Evolutionary conservation across 2,329 filamentous ascomycete species (phyloP).

Genomic region (Huntiella abstrusa): DNA sequence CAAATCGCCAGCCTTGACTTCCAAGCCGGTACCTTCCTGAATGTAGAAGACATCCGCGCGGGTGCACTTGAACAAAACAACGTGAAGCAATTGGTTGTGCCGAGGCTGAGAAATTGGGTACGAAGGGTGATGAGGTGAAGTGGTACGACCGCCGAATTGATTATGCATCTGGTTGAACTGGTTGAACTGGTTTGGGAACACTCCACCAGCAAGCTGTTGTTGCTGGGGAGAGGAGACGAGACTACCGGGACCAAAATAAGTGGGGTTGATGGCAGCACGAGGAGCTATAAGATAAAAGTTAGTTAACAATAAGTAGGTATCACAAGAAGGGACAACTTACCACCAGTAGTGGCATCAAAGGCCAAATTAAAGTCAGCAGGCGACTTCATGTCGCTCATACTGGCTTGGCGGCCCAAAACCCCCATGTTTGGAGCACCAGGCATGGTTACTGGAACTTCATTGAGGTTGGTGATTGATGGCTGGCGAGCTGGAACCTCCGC

Average conservation of each 20-base stretch:
- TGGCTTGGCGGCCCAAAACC: background rate
- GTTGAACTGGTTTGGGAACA: constrained; percentile 17
- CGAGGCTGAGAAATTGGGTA: constrained; percentile 42
- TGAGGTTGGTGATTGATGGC: constrained; percentile 40
- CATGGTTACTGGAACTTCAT: constrained; percentile 4
- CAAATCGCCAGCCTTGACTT: constrained; percentile 76
- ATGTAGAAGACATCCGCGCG: constrained; percentile 94
- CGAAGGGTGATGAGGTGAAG: constrained; percentile 42
- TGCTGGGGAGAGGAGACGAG: constrained; percentile 8
- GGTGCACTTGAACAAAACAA: constrained; percentile 93
- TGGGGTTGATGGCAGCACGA: background rate
- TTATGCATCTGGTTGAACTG: constrained; percentile 6
- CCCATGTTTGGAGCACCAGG: background rate
- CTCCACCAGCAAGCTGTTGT: constrained; percentile 5
- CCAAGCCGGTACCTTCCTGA: constrained; percentile 82
- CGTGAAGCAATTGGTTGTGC: constrained; percentile 56
- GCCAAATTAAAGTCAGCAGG: constrained; percentile 6
- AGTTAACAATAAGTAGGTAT: background rate
- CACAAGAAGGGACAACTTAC: background rate
- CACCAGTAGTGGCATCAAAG: constrained; percentile 6
- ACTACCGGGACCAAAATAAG: constrained; percentile 6
- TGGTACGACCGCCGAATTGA: constrained; percentile 17
- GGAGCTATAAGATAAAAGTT: background rate
- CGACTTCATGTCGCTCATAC: constrained; percentile 4
- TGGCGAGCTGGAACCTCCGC: constrained; percentile 43